phyloP scores from a whole-genome alignment of 1,139 yeast species.

The Diutina sp. region DNA sequence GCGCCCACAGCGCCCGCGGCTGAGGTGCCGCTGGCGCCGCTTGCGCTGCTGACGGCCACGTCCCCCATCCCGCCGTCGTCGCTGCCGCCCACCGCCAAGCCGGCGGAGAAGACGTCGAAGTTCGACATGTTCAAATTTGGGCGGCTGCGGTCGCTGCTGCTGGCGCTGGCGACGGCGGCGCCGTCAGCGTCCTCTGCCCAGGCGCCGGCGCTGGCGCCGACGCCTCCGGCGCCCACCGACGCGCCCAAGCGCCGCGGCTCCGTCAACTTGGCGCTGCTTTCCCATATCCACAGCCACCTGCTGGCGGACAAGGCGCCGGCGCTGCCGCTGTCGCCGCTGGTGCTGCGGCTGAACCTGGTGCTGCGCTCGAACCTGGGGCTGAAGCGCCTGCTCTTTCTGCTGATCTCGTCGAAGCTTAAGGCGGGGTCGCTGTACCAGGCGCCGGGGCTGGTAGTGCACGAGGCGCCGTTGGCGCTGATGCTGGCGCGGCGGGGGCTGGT shows the following conservation, averaged over 20 bases:
- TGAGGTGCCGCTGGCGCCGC: neutral
- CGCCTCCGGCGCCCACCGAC: slow-evolving; percentile 2
- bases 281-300: neutral
- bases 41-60: neutral
- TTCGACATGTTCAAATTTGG: slow-evolving; percentile 16
- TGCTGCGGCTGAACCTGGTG: neutral
- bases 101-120: slow-evolving; percentile 9
- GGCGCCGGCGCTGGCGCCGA: slow-evolving; percentile 3
- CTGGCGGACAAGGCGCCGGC: too few species aligned
- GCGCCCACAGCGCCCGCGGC: neutral
- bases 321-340: neutral
- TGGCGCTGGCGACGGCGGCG: slow-evolving; percentile 68
- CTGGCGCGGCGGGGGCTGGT: neutral
- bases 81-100: neutral
- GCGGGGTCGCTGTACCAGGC: slow-evolving; percentile 3
- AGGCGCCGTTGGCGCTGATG: neutral
- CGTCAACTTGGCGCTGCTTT: neutral
- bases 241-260: slow-evolving; percentile 11
- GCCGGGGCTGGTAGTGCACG: neutral
- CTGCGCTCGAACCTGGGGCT: slow-evolving; percentile 1
- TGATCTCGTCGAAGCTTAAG: slow-evolving; percentile 44
- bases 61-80: neutral
- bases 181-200: slow-evolving; percentile 20
- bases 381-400: slow-evolving; percentile 29
- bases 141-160: slow-evolving; percentile 42